A percentile compares a stretch with the other conserved stretches of the same genome.
These are phyloP conservation scores for Erysimum cheiri DNA, from an alignment of 441 rosid genomes.

Conservation along the genomic window DNA sequence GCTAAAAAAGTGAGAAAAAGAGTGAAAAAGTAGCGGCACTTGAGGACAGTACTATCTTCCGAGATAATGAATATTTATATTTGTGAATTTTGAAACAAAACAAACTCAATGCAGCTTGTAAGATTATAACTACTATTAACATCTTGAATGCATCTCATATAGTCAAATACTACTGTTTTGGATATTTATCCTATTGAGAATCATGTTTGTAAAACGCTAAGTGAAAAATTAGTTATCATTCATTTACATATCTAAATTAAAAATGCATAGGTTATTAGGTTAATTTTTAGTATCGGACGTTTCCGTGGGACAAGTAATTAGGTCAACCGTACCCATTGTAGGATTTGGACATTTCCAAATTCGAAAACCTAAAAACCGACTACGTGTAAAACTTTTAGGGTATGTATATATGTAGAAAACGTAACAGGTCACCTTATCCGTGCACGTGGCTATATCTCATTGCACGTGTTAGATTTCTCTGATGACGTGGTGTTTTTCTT, in stretches of 20 bases:
- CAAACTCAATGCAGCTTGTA: background rate
- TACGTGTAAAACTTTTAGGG: constrained; percentile 37
- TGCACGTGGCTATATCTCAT: constrained; percentile 44
- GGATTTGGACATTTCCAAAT: background rate
- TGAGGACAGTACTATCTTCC: too few relatives aligned
- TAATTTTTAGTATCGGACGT: background rate
- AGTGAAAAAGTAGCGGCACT: background rate
- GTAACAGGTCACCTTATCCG: constrained; percentile 49
- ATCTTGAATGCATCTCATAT: background rate
- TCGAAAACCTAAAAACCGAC: background rate
- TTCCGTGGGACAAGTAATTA: background rate
- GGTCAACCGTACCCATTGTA: background rate
- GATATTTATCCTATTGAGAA: background rate
- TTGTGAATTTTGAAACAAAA: background rate
- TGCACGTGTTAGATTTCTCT: constrained; percentile 48
- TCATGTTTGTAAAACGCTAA: background rate
- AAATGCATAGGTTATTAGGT: background rate
- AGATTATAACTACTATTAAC: background rate
- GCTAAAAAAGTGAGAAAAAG: background rate
- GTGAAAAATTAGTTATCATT: background rate
- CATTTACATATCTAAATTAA: background rate
- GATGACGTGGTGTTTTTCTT: constrained; percentile 43
- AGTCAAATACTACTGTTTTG: background rate
- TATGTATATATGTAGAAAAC: background rate
- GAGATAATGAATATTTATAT: too few relatives aligned